Evolutionary conservation across 169 alveolate species (phyloP), one percentile per base, ranked within the genome.

Genomic region (Eimeria acervulina): DNA sequence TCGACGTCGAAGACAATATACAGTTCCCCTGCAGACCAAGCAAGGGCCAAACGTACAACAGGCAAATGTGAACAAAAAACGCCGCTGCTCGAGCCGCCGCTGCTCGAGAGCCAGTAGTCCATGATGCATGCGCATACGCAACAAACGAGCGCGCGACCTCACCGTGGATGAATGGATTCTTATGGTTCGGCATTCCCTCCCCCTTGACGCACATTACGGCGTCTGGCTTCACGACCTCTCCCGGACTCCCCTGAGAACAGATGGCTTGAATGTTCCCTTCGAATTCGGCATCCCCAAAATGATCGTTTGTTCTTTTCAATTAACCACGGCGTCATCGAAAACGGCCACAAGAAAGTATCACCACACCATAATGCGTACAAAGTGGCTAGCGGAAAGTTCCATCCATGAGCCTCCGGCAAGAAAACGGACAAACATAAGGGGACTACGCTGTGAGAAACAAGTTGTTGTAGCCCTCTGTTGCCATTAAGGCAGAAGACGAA

Each of bases 171-270:
- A 97, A 98, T 10, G 99, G 99, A 68, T 98, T 98, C 97, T 99
- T 98, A 97, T 98, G 98, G 70, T 98, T 97, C 40, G 99, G 99
- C 99, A 99, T 98, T 17, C 99, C 99, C 94, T 98, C 99, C 28
- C 97, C 99, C 94, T 97, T 97, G 17, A 99, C 97, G 81, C 99
- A 98, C 97, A 98, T 98, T 55, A 98, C 97, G 66, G 97, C 99
- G 68, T 98, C 98, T 1, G 99, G 99, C 96, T 97, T 96, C 74
- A 99, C 97, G 12, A 99, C 98, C 80, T 98, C 99, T 66, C 98
- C 99, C 13, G 98, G 98, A 17, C 93, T 97, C 31, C 99, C 97
- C 96, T 93, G 90, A 61, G 81, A 13, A 61, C 52, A 51, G 2
- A 61, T 38, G 15, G 15, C 81, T 1, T 83, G 19, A 6, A 51